Evolutionary conservation across 108 stramenopile species (phyloP).

Genomic region (Skeletonema menzelii): DNA sequence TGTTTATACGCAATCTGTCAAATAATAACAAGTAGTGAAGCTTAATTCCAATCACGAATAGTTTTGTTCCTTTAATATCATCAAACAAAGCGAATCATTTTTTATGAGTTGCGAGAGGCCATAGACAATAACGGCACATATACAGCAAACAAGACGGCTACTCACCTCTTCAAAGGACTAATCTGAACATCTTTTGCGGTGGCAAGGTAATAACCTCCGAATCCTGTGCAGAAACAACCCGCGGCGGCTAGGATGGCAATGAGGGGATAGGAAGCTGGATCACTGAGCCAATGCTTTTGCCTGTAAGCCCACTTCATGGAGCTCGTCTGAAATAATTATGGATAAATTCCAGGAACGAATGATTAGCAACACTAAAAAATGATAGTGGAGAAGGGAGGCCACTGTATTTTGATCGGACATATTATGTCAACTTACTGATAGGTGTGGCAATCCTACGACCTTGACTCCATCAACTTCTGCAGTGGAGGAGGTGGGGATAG

Average conservation of each 20-base stretch:
- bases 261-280: slow-evolving; percentile 32
- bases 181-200: slow-evolving; percentile 36
- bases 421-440: slow-evolving; percentile 22
- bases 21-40: neutral
- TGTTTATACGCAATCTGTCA: neutral
- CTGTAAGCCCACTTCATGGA: slow-evolving; percentile 43
- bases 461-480: slow-evolving; percentile 26
- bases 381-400: neutral
- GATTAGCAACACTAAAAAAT: neutral
- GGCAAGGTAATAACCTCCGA: slow-evolving; percentile 15
- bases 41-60: slow-evolving; percentile 29
- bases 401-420: neutral
- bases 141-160: neutral
- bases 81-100: neutral
- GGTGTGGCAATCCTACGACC: slow-evolving; percentile 26
- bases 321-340: slow-evolving; percentile 9
- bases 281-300: slow-evolving; percentile 44
- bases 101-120: neutral
- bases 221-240: slow-evolving; percentile 15
- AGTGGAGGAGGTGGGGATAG: slow-evolving; percentile 24
- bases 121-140: neutral
- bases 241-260: slow-evolving; percentile 24
- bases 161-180: slow-evolving; percentile 38
- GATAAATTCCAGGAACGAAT: neutral
- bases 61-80: slow-evolving; percentile 21